Evolutionary conservation across 208 protist species (phyloP).

Genomic region (Leishmania amazonensis): DNA sequence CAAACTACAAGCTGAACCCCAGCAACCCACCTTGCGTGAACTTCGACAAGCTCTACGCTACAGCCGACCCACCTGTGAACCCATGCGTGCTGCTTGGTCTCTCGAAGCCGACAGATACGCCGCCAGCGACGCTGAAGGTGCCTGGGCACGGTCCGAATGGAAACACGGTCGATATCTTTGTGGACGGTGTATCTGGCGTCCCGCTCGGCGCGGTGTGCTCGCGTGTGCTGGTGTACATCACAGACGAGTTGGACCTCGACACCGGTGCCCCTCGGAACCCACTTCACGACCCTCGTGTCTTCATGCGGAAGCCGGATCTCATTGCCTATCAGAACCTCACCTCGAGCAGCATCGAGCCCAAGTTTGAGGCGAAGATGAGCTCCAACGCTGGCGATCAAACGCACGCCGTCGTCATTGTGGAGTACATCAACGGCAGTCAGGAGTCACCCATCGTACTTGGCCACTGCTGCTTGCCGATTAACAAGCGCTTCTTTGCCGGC

Average conservation of each 20-base stretch:
- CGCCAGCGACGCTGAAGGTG: conserved; percentile 7
- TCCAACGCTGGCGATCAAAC: conserved; percentile 17
- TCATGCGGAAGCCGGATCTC: conserved; percentile 55
- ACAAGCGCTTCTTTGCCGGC: conserved; percentile 41
- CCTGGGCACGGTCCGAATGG: conserved; percentile 34
- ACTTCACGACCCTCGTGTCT: conserved; percentile 38
- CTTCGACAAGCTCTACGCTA: conserved; percentile 31
- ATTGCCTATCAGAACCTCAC: conserved; percentile 53
- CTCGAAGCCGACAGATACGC: conserved; percentile 26
- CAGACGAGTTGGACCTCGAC: conserved; percentile 39
- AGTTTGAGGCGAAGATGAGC: conserved; percentile 40
- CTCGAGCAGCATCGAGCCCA: conserved; percentile 42
- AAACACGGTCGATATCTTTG: conserved; percentile 37
- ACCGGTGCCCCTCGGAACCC: conserved; percentile 35
- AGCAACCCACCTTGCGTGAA: conserved; percentile 26
- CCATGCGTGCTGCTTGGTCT: conserved; percentile 44
- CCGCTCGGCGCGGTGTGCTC: conserved; percentile 58
- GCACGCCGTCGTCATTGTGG: conserved; percentile 64
- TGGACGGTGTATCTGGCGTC: conserved; percentile 53
- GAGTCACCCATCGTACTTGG: conserved; percentile 48
- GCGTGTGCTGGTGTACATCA: conserved; percentile 65
- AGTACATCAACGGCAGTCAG: conserved; percentile 52
- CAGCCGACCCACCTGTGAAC: conserved; percentile 23
- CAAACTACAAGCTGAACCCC: conserved; percentile 38
- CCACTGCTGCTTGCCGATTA: conserved; percentile 65